These are phyloP conservation scores for Sarocladiaceae sp. DNA, from an alignment of 2,329 filamentous ascomycete species.

Conservation along the genomic window DNA sequence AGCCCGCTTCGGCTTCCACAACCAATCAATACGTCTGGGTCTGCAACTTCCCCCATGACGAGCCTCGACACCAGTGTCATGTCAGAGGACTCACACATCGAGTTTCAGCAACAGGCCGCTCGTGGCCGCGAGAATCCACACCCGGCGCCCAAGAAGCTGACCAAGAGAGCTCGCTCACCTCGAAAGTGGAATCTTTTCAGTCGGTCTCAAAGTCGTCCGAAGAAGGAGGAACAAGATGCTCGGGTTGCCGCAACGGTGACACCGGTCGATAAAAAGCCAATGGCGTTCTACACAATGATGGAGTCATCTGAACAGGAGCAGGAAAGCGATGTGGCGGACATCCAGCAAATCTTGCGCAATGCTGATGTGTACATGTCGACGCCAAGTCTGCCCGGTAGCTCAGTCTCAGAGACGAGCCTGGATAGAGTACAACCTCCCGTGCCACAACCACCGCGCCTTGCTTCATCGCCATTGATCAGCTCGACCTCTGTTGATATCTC, in stretches of 20 bases:
- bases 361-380: constrained; percentile 30
- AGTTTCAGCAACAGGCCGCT: constrained; percentile 30
- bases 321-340: constrained; percentile 27
- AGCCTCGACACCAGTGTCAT: constrained; percentile 52
- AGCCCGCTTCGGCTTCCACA: constrained; percentile 42
- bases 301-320: constrained; percentile 52
- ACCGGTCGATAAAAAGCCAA: constrained; percentile 41
- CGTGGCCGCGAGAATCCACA: constrained; percentile 22
- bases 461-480: not conserved
- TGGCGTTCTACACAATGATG: constrained; percentile 57
- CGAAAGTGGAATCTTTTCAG: constrained; percentile 60
- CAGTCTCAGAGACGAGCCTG: not conserved
- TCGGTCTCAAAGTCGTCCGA: constrained; percentile 40
- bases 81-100: constrained; percentile 48
- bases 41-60: constrained; percentile 42
- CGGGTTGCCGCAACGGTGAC: constrained; percentile 43
- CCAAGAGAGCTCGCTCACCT: constrained; percentile 48
- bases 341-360: constrained; percentile 43
- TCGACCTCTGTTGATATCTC: constrained; percentile 3
- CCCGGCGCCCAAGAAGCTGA: constrained; percentile 44
- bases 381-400: constrained; percentile 3
- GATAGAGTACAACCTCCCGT: not conserved
- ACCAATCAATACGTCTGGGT: constrained; percentile 41
- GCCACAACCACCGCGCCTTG: not conserved
- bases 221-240: constrained; percentile 30